These are phyloP conservation scores for Kwoniella dendrophila DNA, from an alignment of 768 basidiomycete species.

Conservation along the genomic window DNA sequence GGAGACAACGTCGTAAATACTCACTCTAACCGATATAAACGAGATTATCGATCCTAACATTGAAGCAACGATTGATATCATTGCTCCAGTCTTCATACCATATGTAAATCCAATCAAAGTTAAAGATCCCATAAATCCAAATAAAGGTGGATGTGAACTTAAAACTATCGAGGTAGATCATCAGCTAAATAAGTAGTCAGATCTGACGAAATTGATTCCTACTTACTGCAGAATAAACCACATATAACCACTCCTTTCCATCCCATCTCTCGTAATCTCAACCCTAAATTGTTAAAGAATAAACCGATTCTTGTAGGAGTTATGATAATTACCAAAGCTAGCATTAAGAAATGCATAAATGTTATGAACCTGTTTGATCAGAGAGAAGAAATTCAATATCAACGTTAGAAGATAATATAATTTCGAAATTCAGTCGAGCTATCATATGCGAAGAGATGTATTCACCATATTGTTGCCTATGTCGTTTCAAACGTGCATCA, in stretches of 20 bases:
- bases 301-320: constrained; percentile 47
- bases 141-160: constrained; percentile 53
- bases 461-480: constrained; percentile 24
- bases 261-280: constrained; percentile 40
- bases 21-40: constrained; percentile 50
- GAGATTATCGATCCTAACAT: constrained; percentile 47
- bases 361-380: constrained; percentile 42
- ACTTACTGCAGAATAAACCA: constrained; percentile 45
- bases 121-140: constrained; percentile 51
- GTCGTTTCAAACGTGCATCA: not conserved
- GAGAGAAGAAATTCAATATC: too few relatives aligned
- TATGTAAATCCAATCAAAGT: constrained; percentile 55
- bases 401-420: not conserved
- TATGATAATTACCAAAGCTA: constrained; percentile 49
- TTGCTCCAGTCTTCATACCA: constrained; percentile 50
- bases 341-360: constrained; percentile 36
- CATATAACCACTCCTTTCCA: constrained; percentile 43
- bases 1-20: too few relatives aligned
- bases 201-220: not conserved
- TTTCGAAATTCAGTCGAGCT: not conserved
- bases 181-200: not conserved
- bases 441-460: not conserved
- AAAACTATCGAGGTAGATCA: constrained; percentile 35
- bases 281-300: constrained; percentile 45
- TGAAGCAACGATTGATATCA: constrained; percentile 40